Evolutionary conservation across 169 alveolate genomes (phyloP), one percentile per base, ranked within the genome.

Genomic region (Plasmodium relictum): DNA sequence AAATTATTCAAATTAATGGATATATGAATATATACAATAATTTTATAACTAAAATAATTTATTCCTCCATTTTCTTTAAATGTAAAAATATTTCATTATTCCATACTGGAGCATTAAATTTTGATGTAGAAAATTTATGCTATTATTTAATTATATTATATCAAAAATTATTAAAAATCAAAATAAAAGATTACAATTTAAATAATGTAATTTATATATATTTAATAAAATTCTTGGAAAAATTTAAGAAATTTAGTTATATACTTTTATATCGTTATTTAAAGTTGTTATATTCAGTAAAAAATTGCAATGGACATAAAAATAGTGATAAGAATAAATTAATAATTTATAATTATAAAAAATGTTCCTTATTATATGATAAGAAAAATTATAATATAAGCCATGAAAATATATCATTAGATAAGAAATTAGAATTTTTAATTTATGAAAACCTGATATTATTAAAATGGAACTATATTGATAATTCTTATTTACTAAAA

Each of bases 61-160:
- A 80, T 48, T 52, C 83, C 9, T 80, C 90, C 18, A n/a, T 71
- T 52, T 44, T 54, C 2, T 70, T 26, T 24, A 80, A 80, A 66
- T 80, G 89, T 41, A 76, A 48, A 31, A 18, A 66, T 20, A 24
- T 31, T 14, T 41, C 6, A 37, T 24, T 20, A 0, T 62, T 22
- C 16, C 16, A n/a, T 10, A n/a, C 16, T 50, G 6, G 61, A n/a
- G 2, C 16, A 22, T 50, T 12, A 54, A 44, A 16, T 12, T 2
- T 45, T n/a, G 65, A 45, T 66, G 83, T 20, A 1, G 50, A 59
- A 26, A 12, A 39, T 26, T n/a, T 41, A 7, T 66, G 9, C 6
- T 41, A 56, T 14, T 42, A 26, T 24, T 20, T 80, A 10, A 50
- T 66, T 41, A 41, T n/a, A 6, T 31, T 54, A 6, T 68, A 66